These are phyloP conservation scores for Plantago major DNA, from an alignment of 257 asterid species.

Conservation along the genomic window DNA sequence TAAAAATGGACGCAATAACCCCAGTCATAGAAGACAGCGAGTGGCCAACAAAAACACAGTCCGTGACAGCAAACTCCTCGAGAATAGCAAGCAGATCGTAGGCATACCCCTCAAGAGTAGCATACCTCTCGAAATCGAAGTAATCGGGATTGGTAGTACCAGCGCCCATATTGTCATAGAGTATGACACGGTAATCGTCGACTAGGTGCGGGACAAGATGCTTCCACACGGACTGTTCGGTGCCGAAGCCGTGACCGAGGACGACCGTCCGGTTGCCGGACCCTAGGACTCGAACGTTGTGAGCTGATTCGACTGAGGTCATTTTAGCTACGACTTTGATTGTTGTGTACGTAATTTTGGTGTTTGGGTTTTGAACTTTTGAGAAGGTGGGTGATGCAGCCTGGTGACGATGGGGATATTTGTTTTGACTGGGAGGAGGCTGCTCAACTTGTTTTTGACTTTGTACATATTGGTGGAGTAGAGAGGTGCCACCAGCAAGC, in stretches of 20 bases:
- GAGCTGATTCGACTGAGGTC: constrained; percentile 58
- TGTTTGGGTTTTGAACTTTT: too few relatives aligned
- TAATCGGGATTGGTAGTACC: constrained; percentile 59
- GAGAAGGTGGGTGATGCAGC: too few relatives aligned
- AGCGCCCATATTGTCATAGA: constrained; percentile 51
- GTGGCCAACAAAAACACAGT: constrained; percentile 61
- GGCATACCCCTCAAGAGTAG: constrained; percentile 43
- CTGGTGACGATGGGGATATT: too few relatives aligned
- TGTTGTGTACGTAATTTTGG: too few relatives aligned
- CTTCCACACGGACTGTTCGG: constrained; percentile 55
- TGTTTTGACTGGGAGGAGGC: too few relatives aligned
- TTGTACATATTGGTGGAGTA: too few relatives aligned
- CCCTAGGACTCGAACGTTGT: constrained; percentile 63
- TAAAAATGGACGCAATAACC: constrained; percentile 56
- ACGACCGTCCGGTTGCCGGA: constrained; percentile 36
- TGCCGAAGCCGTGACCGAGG: constrained; percentile 53
- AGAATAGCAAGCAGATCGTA: constrained; percentile 44
- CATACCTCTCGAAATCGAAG: constrained; percentile 71
- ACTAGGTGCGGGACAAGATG: constrained; percentile 46
- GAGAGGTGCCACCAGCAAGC: too few relatives aligned
- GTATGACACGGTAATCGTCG: constrained; percentile 33
- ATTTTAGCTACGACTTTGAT: too few relatives aligned
- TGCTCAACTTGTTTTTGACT: too few relatives aligned
- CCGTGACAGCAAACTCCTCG: constrained; percentile 35
- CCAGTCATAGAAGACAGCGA: constrained; percentile 60